A percentile compares a stretch with the other conserved stretches of the same genome.
phyloP scores from a whole-genome alignment of 768 basidiomycete genomes.

The Mycena kentingensis region DNA sequence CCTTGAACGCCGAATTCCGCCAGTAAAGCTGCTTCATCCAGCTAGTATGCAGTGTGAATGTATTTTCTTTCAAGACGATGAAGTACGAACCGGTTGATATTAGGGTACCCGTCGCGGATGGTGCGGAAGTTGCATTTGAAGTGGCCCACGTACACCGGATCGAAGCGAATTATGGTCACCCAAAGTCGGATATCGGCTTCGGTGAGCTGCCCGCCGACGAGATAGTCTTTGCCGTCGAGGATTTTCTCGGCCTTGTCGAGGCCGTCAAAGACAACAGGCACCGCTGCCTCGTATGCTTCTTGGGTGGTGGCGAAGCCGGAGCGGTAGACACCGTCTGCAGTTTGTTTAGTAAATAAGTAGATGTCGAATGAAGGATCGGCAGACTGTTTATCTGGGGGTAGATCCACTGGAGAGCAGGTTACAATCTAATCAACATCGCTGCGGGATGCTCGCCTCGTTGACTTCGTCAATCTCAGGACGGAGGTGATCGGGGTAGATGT shows the following conservation, averaged over 20 bases:
- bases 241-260: slow-evolving; percentile 82
- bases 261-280: slow-evolving; percentile 70
- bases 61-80: slow-evolving; percentile 10
- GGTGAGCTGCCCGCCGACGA: slow-evolving; percentile 82
- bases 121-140: slow-evolving; percentile 93
- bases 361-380: slow-evolving; percentile 25
- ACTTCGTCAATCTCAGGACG: slow-evolving; percentile 78
- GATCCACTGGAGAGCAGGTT: too few species aligned
- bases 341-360: neutral
- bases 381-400: slow-evolving; percentile 83
- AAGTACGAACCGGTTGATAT: slow-evolving; percentile 61
- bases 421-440: too few species aligned
- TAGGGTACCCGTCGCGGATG: slow-evolving; percentile 86
- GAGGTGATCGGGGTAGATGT: slow-evolving; percentile 33
- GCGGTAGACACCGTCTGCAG: slow-evolving; percentile 81
- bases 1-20: slow-evolving; percentile 85
- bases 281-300: slow-evolving; percentile 77
- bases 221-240: slow-evolving; percentile 75
- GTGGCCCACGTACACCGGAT: slow-evolving; percentile 85
- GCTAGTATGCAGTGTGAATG: slow-evolving; percentile 32
- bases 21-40: slow-evolving; percentile 92
- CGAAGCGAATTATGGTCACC: slow-evolving; percentile 74
- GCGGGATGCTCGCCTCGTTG: too few species aligned
- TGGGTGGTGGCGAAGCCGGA: slow-evolving; percentile 85
- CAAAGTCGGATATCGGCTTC: slow-evolving; percentile 86